A percentile compares a stretch with the other conserved stretches of the same genome.
These are phyloP conservation scores for Microthlaspi erraticum DNA, from an alignment of 345 rosid species.

Conservation along the genomic window DNA sequence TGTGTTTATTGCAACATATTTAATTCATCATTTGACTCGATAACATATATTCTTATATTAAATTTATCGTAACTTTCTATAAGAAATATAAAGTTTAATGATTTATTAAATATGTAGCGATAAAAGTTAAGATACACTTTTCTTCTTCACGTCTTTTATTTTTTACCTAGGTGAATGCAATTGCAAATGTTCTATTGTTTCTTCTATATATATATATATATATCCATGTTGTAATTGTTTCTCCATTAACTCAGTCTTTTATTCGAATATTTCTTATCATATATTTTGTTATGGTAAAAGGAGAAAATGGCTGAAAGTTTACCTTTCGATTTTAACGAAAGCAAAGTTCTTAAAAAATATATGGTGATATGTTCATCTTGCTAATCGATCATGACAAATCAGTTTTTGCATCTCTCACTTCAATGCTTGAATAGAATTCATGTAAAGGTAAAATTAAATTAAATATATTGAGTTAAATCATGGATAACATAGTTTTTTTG, in stretches of 20 bases:
- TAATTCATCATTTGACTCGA: no score
- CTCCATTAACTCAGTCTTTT: neutral
- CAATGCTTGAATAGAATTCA: neutral
- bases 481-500: no score
- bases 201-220: no score
- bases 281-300: neutral
- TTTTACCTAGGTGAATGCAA: neutral
- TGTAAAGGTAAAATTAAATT: slow-evolving; percentile 30
- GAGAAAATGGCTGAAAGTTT: slow-evolving; percentile 11
- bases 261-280: neutral
- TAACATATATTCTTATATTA: no score
- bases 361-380: slow-evolving; percentile 7
- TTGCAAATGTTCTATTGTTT: neutral
- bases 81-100: no score
- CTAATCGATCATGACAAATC: slow-evolving; percentile 30
- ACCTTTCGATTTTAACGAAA: no score
- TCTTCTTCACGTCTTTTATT: neutral
- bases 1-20: no score
- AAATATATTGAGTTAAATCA: no score
- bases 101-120: neutral
- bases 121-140: slow-evolving; percentile 1
- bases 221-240: neutral
- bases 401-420: slow-evolving; percentile 7
- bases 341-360: neutral
- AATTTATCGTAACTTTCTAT: no score